Evolutionary conservation across 2,329 filamentous ascomycete genomes (phyloP), one percentile per base, ranked within the genome.

Genomic region (Graphium sp.): DNA sequence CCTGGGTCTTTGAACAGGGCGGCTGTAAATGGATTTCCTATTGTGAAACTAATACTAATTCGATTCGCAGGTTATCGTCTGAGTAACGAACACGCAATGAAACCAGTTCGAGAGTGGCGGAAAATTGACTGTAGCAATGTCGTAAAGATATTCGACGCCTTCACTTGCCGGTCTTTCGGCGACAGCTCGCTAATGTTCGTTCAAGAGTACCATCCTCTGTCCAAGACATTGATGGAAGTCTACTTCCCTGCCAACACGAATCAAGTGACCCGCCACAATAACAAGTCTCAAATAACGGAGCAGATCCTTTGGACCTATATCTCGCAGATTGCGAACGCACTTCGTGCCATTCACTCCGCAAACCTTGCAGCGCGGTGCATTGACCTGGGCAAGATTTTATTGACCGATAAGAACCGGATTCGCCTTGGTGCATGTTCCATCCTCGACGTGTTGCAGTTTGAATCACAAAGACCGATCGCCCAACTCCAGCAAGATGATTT

Each of bases 141-240:
- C 13, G 87, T 95, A 18, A 78, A 76, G 1, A 70, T 92, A 7
- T 75, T 92, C 42, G 84, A 94, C 50, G 83, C 82, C 1, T 98
- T 98, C 44, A 98, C 89, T 1, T 91, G 83, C 9, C 66, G 84
- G 35, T 81, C 78, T 16, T 98, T 98, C 49, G 82, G 83, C 31
- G 89, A 95, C 48, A 92, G 82, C 51, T 37, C 89, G 4, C 65
- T 98, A 31, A 78, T 98, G 27, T 79, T 98, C 43, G 84, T 92
- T 15, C 89, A 83, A 35, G 83, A 92, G 48, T 98, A 93, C 45
- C 81, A 89, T 43, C 87, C 89, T 2, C 62, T 89, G 13, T 82
- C 87, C 3, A 91, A 89, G 50, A 93, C 87, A 0, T 64, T 98
- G 15, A 71, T 77, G 19, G 87, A 95, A 44, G 71, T 80, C 41